Percentiles rank a stretch among this genome's conserved stretches.
phyloP scores from a whole-genome alignment of 306 rosid species.

The Sindora glabra region DNA sequence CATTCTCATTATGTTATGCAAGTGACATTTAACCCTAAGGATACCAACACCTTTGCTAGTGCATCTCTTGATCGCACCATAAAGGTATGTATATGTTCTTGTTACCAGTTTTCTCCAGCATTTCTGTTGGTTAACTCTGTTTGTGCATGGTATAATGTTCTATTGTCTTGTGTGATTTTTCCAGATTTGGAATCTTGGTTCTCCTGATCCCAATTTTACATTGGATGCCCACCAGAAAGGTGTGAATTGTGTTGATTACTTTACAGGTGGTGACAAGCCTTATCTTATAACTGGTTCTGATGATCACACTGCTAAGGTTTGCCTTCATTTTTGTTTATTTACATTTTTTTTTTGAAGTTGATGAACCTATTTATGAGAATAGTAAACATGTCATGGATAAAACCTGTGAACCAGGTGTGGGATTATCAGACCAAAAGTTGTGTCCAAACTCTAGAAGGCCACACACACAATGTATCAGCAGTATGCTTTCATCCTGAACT shows the following conservation, averaged over 20 bases:
- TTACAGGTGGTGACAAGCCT: conserved; percentile 60
- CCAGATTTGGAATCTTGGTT: conserved; percentile 59
- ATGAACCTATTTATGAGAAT: too few species aligned
- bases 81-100: conserved; percentile 30
- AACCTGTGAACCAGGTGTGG: conserved; percentile 25
- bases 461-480: conserved; percentile 21
- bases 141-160: neutral
- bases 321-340: too few species aligned
- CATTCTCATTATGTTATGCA: conserved; percentile 71
- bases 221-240: conserved; percentile 63
- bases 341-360: too few species aligned
- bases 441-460: conserved; percentile 31
- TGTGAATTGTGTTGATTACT: conserved; percentile 64
- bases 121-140: neutral
- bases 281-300: conserved; percentile 59
- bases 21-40: conserved; percentile 57
- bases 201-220: conserved; percentile 61
- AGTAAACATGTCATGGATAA: too few species aligned
- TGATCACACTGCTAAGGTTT: conserved; percentile 29
- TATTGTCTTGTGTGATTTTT: neutral
- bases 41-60: conserved; percentile 56
- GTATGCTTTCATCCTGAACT: conserved; percentile 29
- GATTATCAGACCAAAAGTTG: conserved; percentile 26
- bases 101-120: too few species aligned
- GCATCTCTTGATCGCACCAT: conserved; percentile 63